A percentile compares a stretch with the other conserved stretches of the same genome.
Conservation (phyloP, 2,329 filamentous ascomycete genomes). For the Pseudogymnoascus sp. region DNA sequence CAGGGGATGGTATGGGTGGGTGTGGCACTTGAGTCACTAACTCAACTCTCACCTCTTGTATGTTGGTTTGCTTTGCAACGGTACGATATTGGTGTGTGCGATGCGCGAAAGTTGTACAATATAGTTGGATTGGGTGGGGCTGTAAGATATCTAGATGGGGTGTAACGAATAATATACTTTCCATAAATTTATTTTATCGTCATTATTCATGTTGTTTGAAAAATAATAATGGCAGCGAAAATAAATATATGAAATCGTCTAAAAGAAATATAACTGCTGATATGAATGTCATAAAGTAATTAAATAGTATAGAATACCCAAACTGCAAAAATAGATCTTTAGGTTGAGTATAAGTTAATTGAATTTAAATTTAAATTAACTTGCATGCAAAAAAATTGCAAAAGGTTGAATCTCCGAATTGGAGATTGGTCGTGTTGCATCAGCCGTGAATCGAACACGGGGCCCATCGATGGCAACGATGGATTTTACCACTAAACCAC, state of each 20-base stretch:
- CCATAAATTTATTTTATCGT: not conserved
- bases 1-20: constrained; percentile 1
- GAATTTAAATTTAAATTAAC: constrained; percentile 19
- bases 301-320: not conserved
- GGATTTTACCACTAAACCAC: constrained; percentile 23
- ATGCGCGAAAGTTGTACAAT: constrained; percentile 2
- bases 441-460: constrained; percentile 30
- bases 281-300: not conserved
- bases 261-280: not conserved
- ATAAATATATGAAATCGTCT: not conserved
- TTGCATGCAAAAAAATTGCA: not conserved
- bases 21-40: not conserved
- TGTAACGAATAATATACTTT: constrained; percentile 10
- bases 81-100: not conserved
- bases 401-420: not conserved
- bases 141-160: constrained; percentile 6
- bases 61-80: not conserved
- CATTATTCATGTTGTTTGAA: not conserved
- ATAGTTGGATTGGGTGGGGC: not conserved
- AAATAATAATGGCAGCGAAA: not conserved
- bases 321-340: not conserved
- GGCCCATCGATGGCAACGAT: constrained; percentile 33
- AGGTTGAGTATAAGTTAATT: not conserved
- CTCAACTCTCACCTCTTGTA: constrained; percentile 2
- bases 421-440: not conserved